Evolutionary conservation across 2,329 filamentous ascomycete species (phyloP).

Genomic region (Knoxdaviesia capensis): DNA sequence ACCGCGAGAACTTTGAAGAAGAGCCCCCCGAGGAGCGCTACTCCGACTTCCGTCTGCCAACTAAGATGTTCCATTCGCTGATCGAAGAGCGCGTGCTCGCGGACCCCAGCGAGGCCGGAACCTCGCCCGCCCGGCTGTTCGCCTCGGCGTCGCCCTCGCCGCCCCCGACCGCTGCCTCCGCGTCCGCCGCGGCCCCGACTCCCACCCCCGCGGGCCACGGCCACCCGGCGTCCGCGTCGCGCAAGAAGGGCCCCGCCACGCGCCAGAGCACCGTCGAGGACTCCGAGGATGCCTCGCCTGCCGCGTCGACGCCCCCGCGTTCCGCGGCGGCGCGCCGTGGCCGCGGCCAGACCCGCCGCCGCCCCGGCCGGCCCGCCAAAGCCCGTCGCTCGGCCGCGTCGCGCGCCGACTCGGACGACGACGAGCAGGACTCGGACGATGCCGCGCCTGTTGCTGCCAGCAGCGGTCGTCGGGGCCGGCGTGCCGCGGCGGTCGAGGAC

Average conservation of each 20-base stretch:
- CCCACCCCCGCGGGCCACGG: not conserved
- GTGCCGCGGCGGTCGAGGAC: not conserved
- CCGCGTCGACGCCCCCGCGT: slow-evolving; percentile 17
- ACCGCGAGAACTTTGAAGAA: slow-evolving; percentile 53
- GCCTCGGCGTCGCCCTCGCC: slow-evolving; percentile 6
- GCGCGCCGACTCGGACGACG: slow-evolving; percentile 11
- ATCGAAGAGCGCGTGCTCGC: slow-evolving; percentile 16
- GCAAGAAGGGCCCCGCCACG: not conserved
- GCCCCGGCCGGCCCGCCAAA: not conserved
- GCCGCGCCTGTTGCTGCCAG: too few species aligned
- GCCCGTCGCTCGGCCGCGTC: slow-evolving; percentile 12
- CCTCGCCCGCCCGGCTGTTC: slow-evolving; percentile 2
- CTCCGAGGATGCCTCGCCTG: slow-evolving; percentile 25
- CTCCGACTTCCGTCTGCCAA: slow-evolving; percentile 44
- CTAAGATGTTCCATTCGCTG: slow-evolving; percentile 17
- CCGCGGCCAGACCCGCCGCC: not conserved
- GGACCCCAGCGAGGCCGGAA: slow-evolving; percentile 1
- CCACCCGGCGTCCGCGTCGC: slow-evolving; percentile 7
- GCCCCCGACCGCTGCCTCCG: slow-evolving; percentile 8
- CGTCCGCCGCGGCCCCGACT: slow-evolving; percentile 2
- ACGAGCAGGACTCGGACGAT: slow-evolving; percentile 10
- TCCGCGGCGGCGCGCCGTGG: slow-evolving; percentile 17
- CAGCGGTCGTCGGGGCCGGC: not conserved
- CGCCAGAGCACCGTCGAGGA: slow-evolving; percentile 28
- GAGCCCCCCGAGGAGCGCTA: slow-evolving; percentile 39